Conservation (phyloP, 441 rosid genomes). For the Gossypium davidsonii region DNA sequence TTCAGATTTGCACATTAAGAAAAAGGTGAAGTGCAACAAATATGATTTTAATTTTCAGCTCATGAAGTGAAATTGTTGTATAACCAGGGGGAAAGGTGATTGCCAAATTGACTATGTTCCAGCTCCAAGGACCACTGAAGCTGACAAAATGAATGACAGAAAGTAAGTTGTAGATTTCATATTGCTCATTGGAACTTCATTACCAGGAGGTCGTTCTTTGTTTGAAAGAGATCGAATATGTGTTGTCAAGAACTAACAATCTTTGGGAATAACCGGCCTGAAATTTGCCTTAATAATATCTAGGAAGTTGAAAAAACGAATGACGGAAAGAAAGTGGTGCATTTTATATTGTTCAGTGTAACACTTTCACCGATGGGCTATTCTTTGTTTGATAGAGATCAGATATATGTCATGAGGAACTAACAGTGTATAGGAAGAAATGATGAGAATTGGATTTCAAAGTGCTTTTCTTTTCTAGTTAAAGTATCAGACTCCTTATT, state of each 20-base stretch:
- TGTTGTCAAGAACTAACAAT: neutral
- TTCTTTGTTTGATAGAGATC: neutral
- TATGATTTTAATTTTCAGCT: neutral
- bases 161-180: conserved; percentile 39
- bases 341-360: neutral
- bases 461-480: neutral
- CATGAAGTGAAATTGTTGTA: conserved; percentile 18
- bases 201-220: neutral
- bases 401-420: neutral
- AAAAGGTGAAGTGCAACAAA: neutral
- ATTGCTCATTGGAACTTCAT: neutral
- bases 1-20: neutral
- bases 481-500: neutral
- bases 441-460: neutral
- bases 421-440: neutral
- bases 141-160: conserved; percentile 67
- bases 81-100: conserved; percentile 73
- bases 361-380: neutral
- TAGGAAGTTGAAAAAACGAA: conserved; percentile 66
- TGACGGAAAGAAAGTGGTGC: conserved; percentile 57
- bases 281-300: neutral
- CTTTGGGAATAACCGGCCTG: neutral
- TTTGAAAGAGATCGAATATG: neutral
- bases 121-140: conserved; percentile 81
- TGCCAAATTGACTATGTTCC: conserved; percentile 74